Conservation (phyloP, 495 filamentous ascomycete species). For the Bacidia gigantensis region DNA sequence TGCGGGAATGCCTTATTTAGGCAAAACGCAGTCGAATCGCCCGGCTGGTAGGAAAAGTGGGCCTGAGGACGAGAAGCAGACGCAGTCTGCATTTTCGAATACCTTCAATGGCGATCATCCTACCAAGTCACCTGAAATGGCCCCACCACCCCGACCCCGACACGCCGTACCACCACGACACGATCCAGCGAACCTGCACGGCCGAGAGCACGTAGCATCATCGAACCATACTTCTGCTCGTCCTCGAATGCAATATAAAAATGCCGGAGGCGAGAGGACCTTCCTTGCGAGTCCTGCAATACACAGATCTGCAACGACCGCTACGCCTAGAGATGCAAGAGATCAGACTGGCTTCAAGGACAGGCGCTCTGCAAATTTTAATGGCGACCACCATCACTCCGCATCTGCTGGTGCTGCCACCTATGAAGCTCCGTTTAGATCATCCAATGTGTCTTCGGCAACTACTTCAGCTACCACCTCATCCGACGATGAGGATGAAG, state of each 20-base stretch:
- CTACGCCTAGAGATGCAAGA: constrained; percentile 26
- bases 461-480: constrained; percentile 16
- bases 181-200: constrained; percentile 7
- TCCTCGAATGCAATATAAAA: constrained; percentile 55
- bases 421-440: constrained; percentile 8
- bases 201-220: constrained; percentile 3
- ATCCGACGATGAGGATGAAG: constrained; percentile 11
- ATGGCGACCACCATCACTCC: constrained; percentile 9
- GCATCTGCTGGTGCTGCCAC: constrained; percentile 9
- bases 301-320: constrained; percentile 33
- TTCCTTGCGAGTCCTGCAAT: constrained; percentile 34
- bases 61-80: constrained; percentile 42
- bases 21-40: constrained; percentile 31
- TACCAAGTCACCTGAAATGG: constrained; percentile 16
- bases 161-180: constrained; percentile 4
- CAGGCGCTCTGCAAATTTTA: constrained; percentile 3
- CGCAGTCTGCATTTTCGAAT: constrained; percentile 37
- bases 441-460: constrained; percentile 11
- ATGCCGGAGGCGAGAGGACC: constrained; percentile 55
- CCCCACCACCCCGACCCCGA: not conserved
- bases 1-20: constrained; percentile 16
- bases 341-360: constrained; percentile 12
- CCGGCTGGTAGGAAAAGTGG: constrained; percentile 33
- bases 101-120: constrained; percentile 25
- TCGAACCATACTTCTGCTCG: constrained; percentile 29